Base-by-base conservation (phyloP, 306 rosid species). In the Castanopsis chinensis region DNA sequence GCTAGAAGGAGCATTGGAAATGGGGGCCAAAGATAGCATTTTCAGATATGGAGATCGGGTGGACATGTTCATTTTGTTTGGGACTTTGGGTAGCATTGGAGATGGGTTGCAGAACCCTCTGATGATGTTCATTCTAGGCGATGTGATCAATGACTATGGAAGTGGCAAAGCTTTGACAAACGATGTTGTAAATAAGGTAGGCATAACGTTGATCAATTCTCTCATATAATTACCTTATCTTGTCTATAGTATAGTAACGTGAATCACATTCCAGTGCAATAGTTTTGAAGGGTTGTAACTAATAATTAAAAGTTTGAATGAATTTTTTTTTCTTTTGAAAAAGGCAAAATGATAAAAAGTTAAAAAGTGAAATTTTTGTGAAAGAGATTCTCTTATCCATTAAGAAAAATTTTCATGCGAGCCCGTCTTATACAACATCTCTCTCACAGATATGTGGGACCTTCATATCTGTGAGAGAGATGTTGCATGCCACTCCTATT, bases 91-190 rank as follows among this genome's bases (percentile, higher is more conserved):
- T 4, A 88, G 97, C 85, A 71, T 94, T 37, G 97, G 97, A 69
- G 98, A 94, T 83, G 98, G 98, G 9, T 18, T 89, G 52, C 98
- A 92, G 82, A 87, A 70, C 76, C 98, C 98, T 79, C 92, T 92
- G 53, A 88, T 64, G 89, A 91, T 94, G 94, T 90, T 80, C 80
- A 79, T 94, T 83, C 97, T 94, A 53, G 91, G 92, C 73, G 88
- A 91, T 75, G 97, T 92, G 33, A 91, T 94, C 65, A 94, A 90
- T 63, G 88, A 92, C 27, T 92, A 86, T 58, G 98, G 97, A 72
- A 4, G 35, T 61, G 82, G 81, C 71, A 45, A 23, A 43, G 80
- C 75, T 27, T 72, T 94, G 74, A 79, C 90, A 43, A 75, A 33
- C 49, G 86, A 83, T 72, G 90, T 82, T 82, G 97, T 92, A 21